These are phyloP conservation scores for Russula virescens DNA, from an alignment of 768 basidiomycete genomes.

Conservation along the genomic window DNA sequence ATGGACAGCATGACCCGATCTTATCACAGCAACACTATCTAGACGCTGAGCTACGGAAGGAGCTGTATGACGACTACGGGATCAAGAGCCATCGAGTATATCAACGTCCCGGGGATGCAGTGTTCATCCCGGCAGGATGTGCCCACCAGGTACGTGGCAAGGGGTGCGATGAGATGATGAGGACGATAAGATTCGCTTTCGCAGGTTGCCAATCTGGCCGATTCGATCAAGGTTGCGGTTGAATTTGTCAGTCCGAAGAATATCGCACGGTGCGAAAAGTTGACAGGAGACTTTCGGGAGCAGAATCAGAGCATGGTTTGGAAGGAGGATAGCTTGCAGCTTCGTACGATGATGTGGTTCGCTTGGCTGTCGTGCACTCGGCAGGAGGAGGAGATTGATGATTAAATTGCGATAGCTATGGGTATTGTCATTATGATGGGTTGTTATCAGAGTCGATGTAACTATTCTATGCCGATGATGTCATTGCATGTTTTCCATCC, in stretches of 20 bases:
- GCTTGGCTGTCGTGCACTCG: slow-evolving; percentile 72
- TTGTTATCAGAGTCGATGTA: neutral
- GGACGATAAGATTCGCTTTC: neutral
- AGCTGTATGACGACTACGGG: slow-evolving; percentile 59
- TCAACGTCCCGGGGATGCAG: slow-evolving; percentile 87
- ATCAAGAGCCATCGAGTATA: slow-evolving; percentile 81
- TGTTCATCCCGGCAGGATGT: slow-evolving; percentile 94
- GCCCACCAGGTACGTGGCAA: slow-evolving; percentile 67
- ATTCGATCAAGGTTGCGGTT: slow-evolving; percentile 92
- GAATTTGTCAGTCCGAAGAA: slow-evolving; percentile 97
- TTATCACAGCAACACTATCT: slow-evolving; percentile 88
- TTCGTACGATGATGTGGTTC: slow-evolving; percentile 92
- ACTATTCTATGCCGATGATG: neutral
- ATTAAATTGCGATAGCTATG: neutral
- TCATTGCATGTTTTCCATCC: neutral
- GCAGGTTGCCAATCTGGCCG: slow-evolving; percentile 87
- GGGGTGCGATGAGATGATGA: neutral
- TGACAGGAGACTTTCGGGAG: slow-evolving; percentile 84
- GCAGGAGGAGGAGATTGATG: slow-evolving; percentile 35
- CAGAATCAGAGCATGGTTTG: slow-evolving; percentile 85
- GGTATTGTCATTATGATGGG: neutral
- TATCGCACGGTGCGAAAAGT: slow-evolving; percentile 73
- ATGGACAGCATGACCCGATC: slow-evolving; percentile 72
- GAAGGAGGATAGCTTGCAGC: slow-evolving; percentile 92
- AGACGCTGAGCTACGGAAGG: slow-evolving; percentile 58